phyloP scores from a whole-genome alignment of 148 eudicot genomes.

The Nyssa sinensis region DNA sequence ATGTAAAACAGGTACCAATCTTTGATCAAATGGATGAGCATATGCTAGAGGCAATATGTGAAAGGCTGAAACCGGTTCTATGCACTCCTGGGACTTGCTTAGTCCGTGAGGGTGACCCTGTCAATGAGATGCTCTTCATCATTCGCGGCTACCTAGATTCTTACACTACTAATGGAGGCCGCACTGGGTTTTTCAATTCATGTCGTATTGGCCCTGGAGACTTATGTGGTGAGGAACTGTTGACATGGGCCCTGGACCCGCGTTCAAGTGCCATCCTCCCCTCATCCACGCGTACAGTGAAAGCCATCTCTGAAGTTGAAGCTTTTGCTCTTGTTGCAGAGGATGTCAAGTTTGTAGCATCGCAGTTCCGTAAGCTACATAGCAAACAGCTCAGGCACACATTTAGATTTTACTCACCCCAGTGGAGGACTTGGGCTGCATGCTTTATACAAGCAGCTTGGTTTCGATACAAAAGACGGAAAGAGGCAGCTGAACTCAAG shows the following conservation, averaged over 20 bases:
- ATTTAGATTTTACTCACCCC: conserved; percentile 18
- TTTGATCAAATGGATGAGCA: conserved; percentile 29
- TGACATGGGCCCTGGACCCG: conserved; percentile 28
- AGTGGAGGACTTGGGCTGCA: conserved; percentile 38
- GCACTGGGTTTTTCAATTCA: conserved; percentile 29
- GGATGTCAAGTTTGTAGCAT: conserved; percentile 22
- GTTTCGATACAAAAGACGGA: conserved; percentile 12
- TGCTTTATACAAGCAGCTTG: conserved; percentile 28
- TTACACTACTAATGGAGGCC: conserved; percentile 27
- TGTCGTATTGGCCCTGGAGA: conserved; percentile 15
- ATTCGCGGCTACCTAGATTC: conserved; percentile 26
- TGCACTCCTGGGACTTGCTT: conserved; percentile 21
- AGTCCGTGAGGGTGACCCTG: conserved; percentile 22
- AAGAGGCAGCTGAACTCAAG: neutral
- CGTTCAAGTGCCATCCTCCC: conserved; percentile 10
- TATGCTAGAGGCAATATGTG: conserved; percentile 28
- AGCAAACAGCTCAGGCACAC: conserved; percentile 23
- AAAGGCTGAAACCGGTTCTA: conserved; percentile 17
- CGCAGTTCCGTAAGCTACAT: conserved; percentile 25
- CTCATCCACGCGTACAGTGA: conserved; percentile 29
- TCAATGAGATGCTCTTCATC: conserved; percentile 26
- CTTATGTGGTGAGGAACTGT: conserved; percentile 32
- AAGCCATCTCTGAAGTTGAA: conserved; percentile 24
- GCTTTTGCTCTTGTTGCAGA: conserved; percentile 21
- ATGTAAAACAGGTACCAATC: conserved; percentile 23